These are phyloP conservation scores for Tylopilus rubrobrunneus DNA, from an alignment of 768 basidiomycete species.

Conservation along the genomic window DNA sequence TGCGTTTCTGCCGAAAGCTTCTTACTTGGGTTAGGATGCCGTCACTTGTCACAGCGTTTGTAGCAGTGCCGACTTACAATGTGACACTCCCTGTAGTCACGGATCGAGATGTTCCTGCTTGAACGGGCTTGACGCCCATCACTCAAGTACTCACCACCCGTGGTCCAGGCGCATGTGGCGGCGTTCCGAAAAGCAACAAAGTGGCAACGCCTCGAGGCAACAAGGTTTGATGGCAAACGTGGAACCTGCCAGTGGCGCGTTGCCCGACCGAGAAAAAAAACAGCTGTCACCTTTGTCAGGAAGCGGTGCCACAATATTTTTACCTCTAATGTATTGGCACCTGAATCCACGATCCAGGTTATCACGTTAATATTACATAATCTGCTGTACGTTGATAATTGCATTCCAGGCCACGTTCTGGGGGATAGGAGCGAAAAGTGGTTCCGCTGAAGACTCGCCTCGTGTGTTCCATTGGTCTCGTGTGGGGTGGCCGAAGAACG, in stretches of 20 bases:
- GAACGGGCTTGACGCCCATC: not conserved
- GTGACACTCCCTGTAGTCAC: slow-evolving; percentile 5
- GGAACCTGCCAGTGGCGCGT: no score
- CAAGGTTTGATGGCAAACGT: slow-evolving; percentile 24
- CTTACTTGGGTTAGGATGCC: not conserved
- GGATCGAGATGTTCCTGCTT: slow-evolving; percentile 9
- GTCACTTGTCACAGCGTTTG: not conserved
- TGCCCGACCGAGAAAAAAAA: no score
- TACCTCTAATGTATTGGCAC: no score
- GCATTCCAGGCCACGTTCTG: not conserved
- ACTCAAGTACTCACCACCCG: no score
- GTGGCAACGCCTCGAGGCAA: slow-evolving; percentile 25
- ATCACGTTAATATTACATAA: not conserved
- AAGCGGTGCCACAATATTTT: not conserved
- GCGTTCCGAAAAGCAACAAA: slow-evolving; percentile 6
- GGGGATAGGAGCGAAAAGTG: not conserved
- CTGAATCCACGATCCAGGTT: not conserved
- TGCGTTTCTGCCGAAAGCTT: not conserved
- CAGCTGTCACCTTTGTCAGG: no score
- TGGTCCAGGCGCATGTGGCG: slow-evolving; percentile 15
- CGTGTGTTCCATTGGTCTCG: not conserved
- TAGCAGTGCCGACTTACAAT: not conserved
- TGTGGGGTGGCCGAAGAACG: not conserved
- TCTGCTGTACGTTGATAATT: not conserved
- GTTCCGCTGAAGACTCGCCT: not conserved